These are phyloP conservation scores for Pisolithus albus DNA, from an alignment of 768 basidiomycete genomes.

Conservation along the genomic window DNA sequence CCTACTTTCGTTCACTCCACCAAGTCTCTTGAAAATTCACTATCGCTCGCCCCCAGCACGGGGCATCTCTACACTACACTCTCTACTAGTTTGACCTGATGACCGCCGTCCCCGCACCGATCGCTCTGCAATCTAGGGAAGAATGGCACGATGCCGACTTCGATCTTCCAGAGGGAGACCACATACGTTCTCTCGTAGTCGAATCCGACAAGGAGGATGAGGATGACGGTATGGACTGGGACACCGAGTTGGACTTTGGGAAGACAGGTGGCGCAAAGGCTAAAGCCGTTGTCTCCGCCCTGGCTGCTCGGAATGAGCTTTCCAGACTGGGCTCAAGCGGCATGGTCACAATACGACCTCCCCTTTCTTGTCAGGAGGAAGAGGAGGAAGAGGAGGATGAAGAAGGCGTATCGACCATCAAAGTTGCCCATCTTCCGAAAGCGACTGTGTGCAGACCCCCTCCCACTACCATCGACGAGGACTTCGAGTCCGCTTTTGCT, in stretches of 20 bases:
- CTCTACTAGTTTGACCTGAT: slow-evolving; percentile 39
- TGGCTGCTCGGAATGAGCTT: slow-evolving; percentile 39
- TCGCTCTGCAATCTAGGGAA: slow-evolving; percentile 49
- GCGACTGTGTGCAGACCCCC: slow-evolving; percentile 29
- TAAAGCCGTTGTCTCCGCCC: slow-evolving; percentile 31
- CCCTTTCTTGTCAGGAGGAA: slow-evolving; percentile 41
- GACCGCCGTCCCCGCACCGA: slow-evolving; percentile 48
- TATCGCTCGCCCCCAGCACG: slow-evolving; percentile 15
- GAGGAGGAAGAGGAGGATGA: slow-evolving; percentile 69
- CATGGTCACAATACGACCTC: slow-evolving; percentile 56
- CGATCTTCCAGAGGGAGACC: slow-evolving; percentile 70
- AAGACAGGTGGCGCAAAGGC: slow-evolving; percentile 48
- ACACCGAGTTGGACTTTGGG: slow-evolving; percentile 65
- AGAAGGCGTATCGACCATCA: slow-evolving; percentile 81
- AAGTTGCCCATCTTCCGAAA: slow-evolving; percentile 45
- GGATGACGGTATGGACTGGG: slow-evolving; percentile 72
- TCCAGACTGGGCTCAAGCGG: slow-evolving; percentile 16
- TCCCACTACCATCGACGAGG: slow-evolving; percentile 49
- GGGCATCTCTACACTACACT: slow-evolving; percentile 16
- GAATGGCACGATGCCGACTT: slow-evolving; percentile 89
- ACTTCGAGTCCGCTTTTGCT: slow-evolving; percentile 78
- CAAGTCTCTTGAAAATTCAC: slow-evolving; percentile 9
- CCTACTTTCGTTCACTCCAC: slow-evolving; percentile 5
- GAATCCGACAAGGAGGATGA: slow-evolving; percentile 61
- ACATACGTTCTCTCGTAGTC: slow-evolving; percentile 51